Evolutionary conservation across 352 stramenopile genomes (phyloP).

Genomic region (Paralagenidium karlingii): DNA sequence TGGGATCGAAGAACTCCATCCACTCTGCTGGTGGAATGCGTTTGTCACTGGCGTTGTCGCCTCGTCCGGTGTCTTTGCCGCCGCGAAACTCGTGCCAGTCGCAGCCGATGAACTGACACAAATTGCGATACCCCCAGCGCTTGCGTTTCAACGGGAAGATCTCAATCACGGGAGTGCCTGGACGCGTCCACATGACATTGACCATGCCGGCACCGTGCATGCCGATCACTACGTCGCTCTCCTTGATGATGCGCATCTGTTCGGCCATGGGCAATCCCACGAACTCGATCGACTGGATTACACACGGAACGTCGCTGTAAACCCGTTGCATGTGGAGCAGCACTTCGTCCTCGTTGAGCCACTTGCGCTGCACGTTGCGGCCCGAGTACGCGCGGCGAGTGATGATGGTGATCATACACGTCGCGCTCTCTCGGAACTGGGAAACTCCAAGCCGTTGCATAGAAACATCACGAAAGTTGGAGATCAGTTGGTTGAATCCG

Average conservation of each 20-base stretch:
- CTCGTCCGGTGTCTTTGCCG: constrained; percentile 19
- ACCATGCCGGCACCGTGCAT: constrained; percentile 77
- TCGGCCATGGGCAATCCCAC: constrained; percentile 33
- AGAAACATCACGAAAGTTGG: constrained; percentile 22
- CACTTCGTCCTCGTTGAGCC: constrained; percentile 50
- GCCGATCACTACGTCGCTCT: constrained; percentile 65
- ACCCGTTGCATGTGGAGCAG: constrained; percentile 17
- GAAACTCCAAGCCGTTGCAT: constrained; percentile 6
- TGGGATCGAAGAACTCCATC: constrained; percentile 30
- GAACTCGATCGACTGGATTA: constrained; percentile 42
- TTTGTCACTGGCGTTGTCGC: too few relatives aligned
- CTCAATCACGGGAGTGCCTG: constrained; percentile 33
- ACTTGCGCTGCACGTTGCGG: constrained; percentile 37
- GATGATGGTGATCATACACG: constrained; percentile 35
- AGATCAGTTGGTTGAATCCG: constrained; percentile 28
- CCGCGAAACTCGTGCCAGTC: constrained; percentile 34
- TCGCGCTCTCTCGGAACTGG: too few relatives aligned
- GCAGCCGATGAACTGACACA: constrained; percentile 62
- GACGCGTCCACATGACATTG: constrained; percentile 52
- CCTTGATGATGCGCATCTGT: constrained; percentile 48
- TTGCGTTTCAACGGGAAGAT: constrained; percentile 45
- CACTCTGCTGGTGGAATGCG: constrained; percentile 37
- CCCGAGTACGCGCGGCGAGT: constrained; percentile 32
- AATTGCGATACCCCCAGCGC: constrained; percentile 62
- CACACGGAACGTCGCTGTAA: constrained; percentile 5